These are phyloP conservation scores for Diplodia corticola DNA, from an alignment of 2,329 filamentous ascomycete species.

Conservation along the genomic window DNA sequence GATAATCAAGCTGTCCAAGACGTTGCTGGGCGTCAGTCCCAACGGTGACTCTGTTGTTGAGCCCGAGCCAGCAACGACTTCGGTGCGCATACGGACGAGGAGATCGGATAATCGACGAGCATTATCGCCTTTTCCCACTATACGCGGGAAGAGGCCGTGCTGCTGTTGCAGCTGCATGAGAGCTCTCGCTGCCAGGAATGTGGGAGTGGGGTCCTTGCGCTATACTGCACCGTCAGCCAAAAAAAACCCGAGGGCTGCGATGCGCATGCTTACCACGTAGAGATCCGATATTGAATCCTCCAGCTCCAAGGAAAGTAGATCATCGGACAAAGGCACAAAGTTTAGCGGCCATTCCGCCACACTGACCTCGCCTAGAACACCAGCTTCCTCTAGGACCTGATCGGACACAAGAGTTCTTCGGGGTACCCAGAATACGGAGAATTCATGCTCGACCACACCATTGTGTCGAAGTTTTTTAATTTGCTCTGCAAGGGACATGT, in stretches of 20 bases:
- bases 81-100: conserved; percentile 86
- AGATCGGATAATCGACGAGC: conserved; percentile 86
- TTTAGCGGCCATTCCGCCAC: conserved; percentile 83
- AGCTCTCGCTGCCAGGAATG: conserved; percentile 84
- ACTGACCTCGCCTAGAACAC: conserved; percentile 88
- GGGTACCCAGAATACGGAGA: conserved; percentile 95
- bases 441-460: conserved; percentile 88
- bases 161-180: conserved; percentile 92
- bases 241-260: background rate
- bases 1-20: conserved; percentile 87
- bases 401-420: conserved; percentile 89
- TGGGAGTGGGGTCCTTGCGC: conserved; percentile 86
- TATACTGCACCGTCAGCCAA: conserved; percentile 37
- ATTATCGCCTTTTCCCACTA: conserved; percentile 94
- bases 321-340: conserved; percentile 89
- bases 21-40: conserved; percentile 79
- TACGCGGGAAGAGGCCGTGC: conserved; percentile 89
- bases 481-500: conserved; percentile 68
- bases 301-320: conserved; percentile 87
- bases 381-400: conserved; percentile 86
- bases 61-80: conserved; percentile 75
- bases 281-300: conserved; percentile 84
- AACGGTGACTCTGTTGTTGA: conserved; percentile 53
- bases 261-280: conserved; percentile 63
- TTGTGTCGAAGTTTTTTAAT: conserved; percentile 87